Evolutionary conservation across 176 grass and related monocot species (phyloP).

Genomic region (Juncus inflexus): DNA sequence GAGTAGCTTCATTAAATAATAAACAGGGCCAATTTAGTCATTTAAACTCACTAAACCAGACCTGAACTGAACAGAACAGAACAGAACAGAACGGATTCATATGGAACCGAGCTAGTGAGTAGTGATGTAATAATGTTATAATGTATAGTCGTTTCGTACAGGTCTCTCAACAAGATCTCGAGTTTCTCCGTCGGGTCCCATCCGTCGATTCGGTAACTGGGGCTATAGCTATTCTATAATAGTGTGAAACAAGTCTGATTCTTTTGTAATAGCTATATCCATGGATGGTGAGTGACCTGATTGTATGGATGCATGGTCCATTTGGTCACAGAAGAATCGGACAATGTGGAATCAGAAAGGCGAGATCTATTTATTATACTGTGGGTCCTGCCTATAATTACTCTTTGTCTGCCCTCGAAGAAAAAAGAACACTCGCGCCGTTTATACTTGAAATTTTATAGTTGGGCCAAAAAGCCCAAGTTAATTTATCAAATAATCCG

Average conservation of each 20-base stretch:
- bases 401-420: not conserved
- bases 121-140: too few relatives aligned
- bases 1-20: not conserved
- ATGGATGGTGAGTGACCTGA: too few relatives aligned
- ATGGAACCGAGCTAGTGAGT: not conserved
- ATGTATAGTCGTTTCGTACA: not conserved
- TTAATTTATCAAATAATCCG: not conserved
- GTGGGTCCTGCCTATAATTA: not conserved
- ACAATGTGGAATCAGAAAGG: slow-evolving; percentile 11
- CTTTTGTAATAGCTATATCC: too few relatives aligned
- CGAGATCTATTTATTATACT: slow-evolving; percentile 6
- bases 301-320: too few relatives aligned
- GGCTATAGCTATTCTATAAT: too few relatives aligned
- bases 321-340: too few relatives aligned
- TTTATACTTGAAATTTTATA: not conserved
- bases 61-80: not conserved
- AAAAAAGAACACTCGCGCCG: too few relatives aligned
- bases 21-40: not conserved
- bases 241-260: too few relatives aligned
- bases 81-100: not conserved
- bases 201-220: not conserved
- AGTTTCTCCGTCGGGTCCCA: not conserved
- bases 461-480: not conserved
- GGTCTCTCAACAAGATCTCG: not conserved
- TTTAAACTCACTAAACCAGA: not conserved